A percentile compares a stretch with the other conserved stretches of the same genome.
phyloP scores from a whole-genome alignment of 1,284 basidiomycete genomes.

The Sanguinoderma infundibulare region DNA sequence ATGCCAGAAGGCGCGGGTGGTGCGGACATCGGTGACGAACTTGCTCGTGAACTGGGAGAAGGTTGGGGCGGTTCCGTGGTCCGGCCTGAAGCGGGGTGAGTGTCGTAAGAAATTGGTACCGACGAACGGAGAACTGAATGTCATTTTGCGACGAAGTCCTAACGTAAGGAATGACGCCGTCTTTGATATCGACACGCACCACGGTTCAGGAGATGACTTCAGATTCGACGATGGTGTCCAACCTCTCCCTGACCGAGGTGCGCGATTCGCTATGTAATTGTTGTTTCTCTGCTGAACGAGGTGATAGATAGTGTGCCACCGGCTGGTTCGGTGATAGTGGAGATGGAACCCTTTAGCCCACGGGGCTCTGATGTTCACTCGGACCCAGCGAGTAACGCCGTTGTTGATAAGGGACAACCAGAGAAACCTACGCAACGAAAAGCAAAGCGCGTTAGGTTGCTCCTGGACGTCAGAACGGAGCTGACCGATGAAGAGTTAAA shows the following conservation, averaged over 20 bases:
- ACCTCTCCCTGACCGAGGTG: background rate
- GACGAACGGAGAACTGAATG: background rate
- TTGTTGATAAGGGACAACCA: conserved; percentile 30
- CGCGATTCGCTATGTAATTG: background rate
- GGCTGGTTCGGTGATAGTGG: conserved; percentile 30
- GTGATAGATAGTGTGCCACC: conserved; percentile 14
- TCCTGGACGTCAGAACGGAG: conserved; percentile 71
- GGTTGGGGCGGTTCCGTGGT: conserved; percentile 53
- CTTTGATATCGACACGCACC: conserved; percentile 12
- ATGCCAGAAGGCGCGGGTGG: conserved; percentile 59
- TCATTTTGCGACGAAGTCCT: background rate
- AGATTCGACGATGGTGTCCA: conserved; percentile 19
- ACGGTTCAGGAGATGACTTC: conserved; percentile 26
- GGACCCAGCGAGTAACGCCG: background rate
- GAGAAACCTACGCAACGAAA: conserved; percentile 42
- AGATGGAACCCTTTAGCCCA: conserved; percentile 28
- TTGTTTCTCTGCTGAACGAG: background rate
- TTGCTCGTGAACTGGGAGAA: conserved; percentile 73
- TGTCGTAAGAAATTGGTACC: background rate
- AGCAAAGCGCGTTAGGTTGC: conserved; percentile 40
- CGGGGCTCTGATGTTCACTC: conserved; percentile 14
- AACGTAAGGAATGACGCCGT: background rate
- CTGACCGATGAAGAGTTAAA: conserved; percentile 80
- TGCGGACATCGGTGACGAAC: conserved; percentile 67
- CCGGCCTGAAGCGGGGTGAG: conserved; percentile 1